Evolutionary conservation across 441 rosid genomes (phyloP), one percentile per base, ranked within the genome.

Genomic region (Aquilaria agallochum): DNA sequence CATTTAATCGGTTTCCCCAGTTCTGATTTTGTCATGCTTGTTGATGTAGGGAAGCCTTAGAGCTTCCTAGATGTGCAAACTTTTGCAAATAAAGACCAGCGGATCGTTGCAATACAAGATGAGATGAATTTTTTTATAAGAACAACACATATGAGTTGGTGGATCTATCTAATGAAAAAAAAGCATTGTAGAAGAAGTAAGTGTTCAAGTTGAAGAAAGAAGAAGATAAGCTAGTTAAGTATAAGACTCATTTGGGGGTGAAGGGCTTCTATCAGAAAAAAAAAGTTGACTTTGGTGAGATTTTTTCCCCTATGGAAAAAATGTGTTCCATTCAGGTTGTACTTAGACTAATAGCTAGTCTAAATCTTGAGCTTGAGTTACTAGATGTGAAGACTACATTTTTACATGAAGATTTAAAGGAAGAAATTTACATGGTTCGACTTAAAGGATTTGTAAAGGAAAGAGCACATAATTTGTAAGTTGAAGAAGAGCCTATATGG

Each of bases 361-460:
- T 57, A 20, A 14, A 50, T 50, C 27, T 50, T 11, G 45, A 58
- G 44, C 1, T 66, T 12, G 11, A 58, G 9, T 2, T 42, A 4
- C 9, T 59, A 1, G 46, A 66, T 31, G n/a, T 66, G 7, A 59
- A 66, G 51, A 58, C 34, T 11, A 20, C 34, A 12, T 66, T 66
- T 15, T 31, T 46, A 4, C 32, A 59, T 44, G 0, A 20, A 3
- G 48, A 51, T 8, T 9, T 58, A 8, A 51, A 58, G 1, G 27
- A 20, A 20, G 27, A 20, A 1, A 20, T 20, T 9, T 58, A 30
- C 4, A 66, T 42, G 69, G 3, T 42, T 1, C 1, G 50, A 11
- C 48, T 27, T 0, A 4, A 66, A 1, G 53, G 64, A 11, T 59
- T 51, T 2, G 46, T 31, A 55, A 46, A 53, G 68, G 10, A 55